These are phyloP conservation scores for Letharia columbiana DNA, from an alignment of 495 filamentous ascomycete genomes.

Conservation along the genomic window DNA sequence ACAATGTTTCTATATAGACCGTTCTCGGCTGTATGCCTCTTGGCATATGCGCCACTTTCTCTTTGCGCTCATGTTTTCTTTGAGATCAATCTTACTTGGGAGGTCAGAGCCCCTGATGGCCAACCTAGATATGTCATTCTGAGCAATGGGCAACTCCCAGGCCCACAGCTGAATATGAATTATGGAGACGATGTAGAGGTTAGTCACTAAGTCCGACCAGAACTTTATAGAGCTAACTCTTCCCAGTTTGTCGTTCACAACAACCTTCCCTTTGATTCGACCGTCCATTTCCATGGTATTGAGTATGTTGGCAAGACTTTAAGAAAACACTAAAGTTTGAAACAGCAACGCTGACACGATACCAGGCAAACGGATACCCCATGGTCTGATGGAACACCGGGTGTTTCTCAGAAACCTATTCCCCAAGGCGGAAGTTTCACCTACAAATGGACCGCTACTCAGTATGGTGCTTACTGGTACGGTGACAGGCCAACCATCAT, in stretches of 20 bases:
- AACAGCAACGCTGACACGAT: constrained; percentile 5
- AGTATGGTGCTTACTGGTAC: constrained; percentile 44
- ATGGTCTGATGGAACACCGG: constrained; percentile 45
- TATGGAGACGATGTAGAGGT: constrained; percentile 56
- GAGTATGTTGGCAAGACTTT: not conserved
- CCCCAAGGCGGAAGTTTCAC: constrained; percentile 35
- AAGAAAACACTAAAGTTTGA: too few relatives aligned
- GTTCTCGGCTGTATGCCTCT: not conserved
- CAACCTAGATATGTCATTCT: constrained; percentile 42
- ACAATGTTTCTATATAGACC: not conserved
- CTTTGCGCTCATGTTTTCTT: constrained; percentile 18
- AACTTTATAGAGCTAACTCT: not conserved
- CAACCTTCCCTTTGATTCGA: constrained; percentile 43
- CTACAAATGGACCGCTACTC: constrained; percentile 41
- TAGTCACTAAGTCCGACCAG: not conserved
- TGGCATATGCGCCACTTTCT: constrained; percentile 1
- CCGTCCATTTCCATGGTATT: constrained; percentile 47
- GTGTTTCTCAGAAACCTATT: constrained; percentile 40
- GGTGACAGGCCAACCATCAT: not conserved
- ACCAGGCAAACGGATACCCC: constrained; percentile 36
- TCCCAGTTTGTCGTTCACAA: constrained; percentile 41
- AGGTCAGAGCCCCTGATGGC: constrained; percentile 30
- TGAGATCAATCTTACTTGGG: constrained; percentile 28
- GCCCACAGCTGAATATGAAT: constrained; percentile 47
- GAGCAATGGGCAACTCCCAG: constrained; percentile 54